Base-by-base conservation (phyloP, 176 grass and related monocot species). In the Tuctoria greenei region DNA sequence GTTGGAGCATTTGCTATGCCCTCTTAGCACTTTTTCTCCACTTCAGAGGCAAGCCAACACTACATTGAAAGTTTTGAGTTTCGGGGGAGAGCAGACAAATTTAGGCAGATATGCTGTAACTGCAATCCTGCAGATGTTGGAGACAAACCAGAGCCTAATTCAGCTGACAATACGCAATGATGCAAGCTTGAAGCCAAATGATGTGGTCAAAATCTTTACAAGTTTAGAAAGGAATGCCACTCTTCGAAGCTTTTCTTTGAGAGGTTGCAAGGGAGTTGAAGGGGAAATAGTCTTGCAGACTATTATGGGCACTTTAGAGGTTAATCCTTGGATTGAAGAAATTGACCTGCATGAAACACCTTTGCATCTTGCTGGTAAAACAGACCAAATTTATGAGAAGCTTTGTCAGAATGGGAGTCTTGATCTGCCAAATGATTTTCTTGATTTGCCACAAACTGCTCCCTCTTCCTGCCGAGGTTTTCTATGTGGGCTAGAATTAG, bases 261-360 rank as follows among this genome's bases (percentile, higher is more conserved):
- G 64, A 75, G 89, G 91, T 35, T 94, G 95, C 60, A 84, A 23
- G 59, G 95, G 95, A 61, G 95, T 98, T 73, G 55, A 87, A 16
- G 94, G 94, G 42, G 91, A 94, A 45, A 36, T 76, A 62, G 80
- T 92, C 37, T 67, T 93, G 73, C 86, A 92, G 71, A 56, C 84
- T 44, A 98, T 98, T 47, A 86, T 94, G 86, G 40, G 82, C 55
- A 88, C 82, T 54, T 81, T 98, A 77, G 81, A 82, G 76, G 84
- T 93, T 10, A 98, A 98, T 78, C 91, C 95, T 75, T 98, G 95
- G 95, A 88, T 98, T 39, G 91, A 98, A 94, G 91, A 98, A 78
- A 86, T 98, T 73, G 84, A 98, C 80, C 91, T 98, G 61, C 72
- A 66, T 45, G 83, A 76, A 67, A 98, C 95, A 41, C 95, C 95